These are phyloP conservation scores for Ceratobasidium papillatum DNA, from an alignment of 1,284 basidiomycete genomes.

Conservation along the genomic window DNA sequence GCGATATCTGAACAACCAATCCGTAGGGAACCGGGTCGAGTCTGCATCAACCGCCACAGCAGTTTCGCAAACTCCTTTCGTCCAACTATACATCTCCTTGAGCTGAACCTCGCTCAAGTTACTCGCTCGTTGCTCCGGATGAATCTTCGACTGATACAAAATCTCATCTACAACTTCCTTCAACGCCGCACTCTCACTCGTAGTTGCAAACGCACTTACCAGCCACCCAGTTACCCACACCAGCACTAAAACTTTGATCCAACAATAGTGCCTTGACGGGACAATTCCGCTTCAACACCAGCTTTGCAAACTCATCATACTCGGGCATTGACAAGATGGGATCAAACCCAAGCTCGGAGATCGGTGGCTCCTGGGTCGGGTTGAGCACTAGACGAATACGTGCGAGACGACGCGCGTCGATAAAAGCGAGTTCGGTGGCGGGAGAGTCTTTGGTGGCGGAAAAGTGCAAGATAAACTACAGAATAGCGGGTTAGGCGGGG, in stretches of 20 bases:
- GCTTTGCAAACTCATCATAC: constrained; percentile 62
- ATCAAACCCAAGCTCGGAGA: constrained; percentile 78
- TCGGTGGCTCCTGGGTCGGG: constrained; percentile 71
- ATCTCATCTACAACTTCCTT: constrained; percentile 67
- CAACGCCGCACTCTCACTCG: constrained; percentile 13
- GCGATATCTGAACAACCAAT: constrained; percentile 77
- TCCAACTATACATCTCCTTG: constrained; percentile 64
- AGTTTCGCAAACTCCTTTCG: constrained; percentile 65
- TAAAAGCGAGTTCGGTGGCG: constrained; percentile 65
- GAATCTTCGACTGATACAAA: constrained; percentile 78
- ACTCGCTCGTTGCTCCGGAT: constrained; percentile 77
- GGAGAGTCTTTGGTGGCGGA: constrained; percentile 47
- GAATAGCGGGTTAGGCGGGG: not conserved
- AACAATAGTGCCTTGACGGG: constrained; percentile 82
- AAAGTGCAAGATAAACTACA: constrained; percentile 71
- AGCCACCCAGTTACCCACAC: constrained; percentile 87
- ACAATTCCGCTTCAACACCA: constrained; percentile 67
- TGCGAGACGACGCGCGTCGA: constrained; percentile 75
- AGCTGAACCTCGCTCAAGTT: constrained; percentile 64
- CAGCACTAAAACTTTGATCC: constrained; percentile 83
- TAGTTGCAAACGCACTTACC: constrained; percentile 55
- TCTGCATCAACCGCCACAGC: constrained; percentile 81
- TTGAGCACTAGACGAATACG: constrained; percentile 70
- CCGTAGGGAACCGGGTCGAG: constrained; percentile 69
- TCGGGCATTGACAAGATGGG: constrained; percentile 78